Base-by-base conservation (phyloP, 768 basidiomycete species). In the Hericium rajendrae region DNA sequence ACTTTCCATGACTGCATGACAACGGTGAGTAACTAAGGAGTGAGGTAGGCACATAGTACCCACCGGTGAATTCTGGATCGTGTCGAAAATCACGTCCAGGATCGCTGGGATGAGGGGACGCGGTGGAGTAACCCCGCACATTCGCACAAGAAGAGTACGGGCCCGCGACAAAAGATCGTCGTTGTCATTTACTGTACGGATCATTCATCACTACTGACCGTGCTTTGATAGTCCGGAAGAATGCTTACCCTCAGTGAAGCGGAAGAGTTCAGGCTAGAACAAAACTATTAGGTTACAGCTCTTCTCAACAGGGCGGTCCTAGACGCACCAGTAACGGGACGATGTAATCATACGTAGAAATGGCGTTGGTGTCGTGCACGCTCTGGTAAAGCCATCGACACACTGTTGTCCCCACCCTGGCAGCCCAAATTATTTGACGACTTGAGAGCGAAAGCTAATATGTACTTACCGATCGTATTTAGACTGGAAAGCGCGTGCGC, bases 121-220 rank as follows among this genome's bases (percentile, higher is more conserved):
- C 0, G 91, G 90, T 15, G 88, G 89, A 6, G 84, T 86, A 37
- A 95, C 84, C 2, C 88, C 89, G 56, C 91, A 92, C 81, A 93
- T 88, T 54, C 86, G 81, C 41, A 89, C 86, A 43, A 94, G 76
- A 5, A 94, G 76, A 18, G 80, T 72, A 54, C 82, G 83, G 0
- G 89, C 84, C 18, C 82, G 78, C 13, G 75, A 73, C 10, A 79
- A 77, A 16, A 91, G 78, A 48, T 89, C 88, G 62, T 84, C 79
- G 63, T 88, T 85, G 68, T 89, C 86, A 60, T 85, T 83, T 43
- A 87, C 86, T 86, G 52, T 39, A 38, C 16, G 24, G 53, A 10
- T 24, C 51, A 32, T 57, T 6, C 57, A 50, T 22, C 22, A 32
- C n/a, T n/a, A 15, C 10, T 38, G 18, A 37, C 15, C 22, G 4